These are phyloP conservation scores for Epichloe coenophiala DNA, from an alignment of 2,329 filamentous ascomycete genomes.

Conservation along the genomic window DNA sequence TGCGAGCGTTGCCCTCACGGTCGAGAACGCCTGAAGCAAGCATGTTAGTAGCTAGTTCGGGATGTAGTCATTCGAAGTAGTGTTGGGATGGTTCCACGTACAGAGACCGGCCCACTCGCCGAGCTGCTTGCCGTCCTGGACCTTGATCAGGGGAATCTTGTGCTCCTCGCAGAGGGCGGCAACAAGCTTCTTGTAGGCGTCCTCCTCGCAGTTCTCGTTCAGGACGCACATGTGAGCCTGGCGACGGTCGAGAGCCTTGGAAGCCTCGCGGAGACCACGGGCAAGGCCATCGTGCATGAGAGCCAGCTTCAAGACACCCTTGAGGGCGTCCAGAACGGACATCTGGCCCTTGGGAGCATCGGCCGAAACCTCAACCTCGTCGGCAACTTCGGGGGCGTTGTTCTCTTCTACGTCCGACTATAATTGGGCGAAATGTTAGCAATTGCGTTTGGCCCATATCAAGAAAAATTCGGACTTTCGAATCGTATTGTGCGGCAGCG, in stretches of 20 bases:
- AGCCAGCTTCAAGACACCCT: constrained; percentile 96
- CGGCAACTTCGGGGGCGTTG: constrained; percentile 65
- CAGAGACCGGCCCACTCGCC: constrained; percentile 99
- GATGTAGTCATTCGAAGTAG: too few species aligned
- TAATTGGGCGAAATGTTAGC: constrained; percentile 23
- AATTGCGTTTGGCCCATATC: not conserved
- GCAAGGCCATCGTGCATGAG: constrained; percentile 99
- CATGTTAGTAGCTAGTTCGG: constrained; percentile 15
- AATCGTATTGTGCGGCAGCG: not conserved
- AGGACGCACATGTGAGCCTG: constrained; percentile 99
- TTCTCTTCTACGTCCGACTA: constrained; percentile 99
- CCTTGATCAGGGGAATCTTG: constrained; percentile 99
- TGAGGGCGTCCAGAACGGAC: constrained; percentile 95
- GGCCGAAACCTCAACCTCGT: constrained; percentile 92
- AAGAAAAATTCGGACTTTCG: not conserved
- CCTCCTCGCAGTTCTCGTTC: constrained; percentile 99
- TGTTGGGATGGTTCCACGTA: constrained; percentile 39
- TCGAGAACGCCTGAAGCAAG: constrained; percentile 73
- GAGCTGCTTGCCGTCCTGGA: constrained; percentile 97
- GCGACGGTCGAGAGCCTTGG: constrained; percentile 96
- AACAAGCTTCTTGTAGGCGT: constrained; percentile 99
- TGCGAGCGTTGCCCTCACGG: constrained; percentile 97
- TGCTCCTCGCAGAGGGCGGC: constrained; percentile 98
- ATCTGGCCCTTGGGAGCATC: constrained; percentile 89
- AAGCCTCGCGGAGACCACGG: constrained; percentile 93